phyloP scores from a whole-genome alignment of 768 basidiomycete species.

The Amanita rimosa region DNA sequence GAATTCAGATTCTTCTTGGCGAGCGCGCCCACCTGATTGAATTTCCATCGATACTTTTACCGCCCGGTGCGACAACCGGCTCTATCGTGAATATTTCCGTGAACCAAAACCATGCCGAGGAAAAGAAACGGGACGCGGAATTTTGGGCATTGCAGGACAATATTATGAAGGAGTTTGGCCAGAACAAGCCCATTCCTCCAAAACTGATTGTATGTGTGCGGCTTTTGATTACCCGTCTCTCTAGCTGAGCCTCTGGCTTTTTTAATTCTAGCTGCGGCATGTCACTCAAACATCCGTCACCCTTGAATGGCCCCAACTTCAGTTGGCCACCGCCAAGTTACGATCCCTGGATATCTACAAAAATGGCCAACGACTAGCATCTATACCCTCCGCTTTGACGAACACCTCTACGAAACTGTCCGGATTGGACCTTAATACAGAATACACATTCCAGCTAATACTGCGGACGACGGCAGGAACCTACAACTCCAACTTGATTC shows the following conservation, averaged over 20 bases:
- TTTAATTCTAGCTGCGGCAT: slow-evolving; percentile 59
- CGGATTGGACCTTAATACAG: slow-evolving; percentile 68
- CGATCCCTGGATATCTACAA: slow-evolving; percentile 89
- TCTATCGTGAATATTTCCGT: slow-evolving; percentile 98
- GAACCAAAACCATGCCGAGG: slow-evolving; percentile 76
- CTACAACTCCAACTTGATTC: slow-evolving; percentile 74
- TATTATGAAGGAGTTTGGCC: slow-evolving; percentile 70
- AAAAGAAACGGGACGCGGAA: slow-evolving; percentile 67
- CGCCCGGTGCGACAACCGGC: slow-evolving; percentile 85
- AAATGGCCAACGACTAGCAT: slow-evolving; percentile 78
- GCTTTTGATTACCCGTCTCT: not conserved
- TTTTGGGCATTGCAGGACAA: slow-evolving; percentile 81
- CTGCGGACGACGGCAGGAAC: slow-evolving; percentile 89
- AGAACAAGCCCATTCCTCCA: slow-evolving; percentile 55
- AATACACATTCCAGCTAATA: slow-evolving; percentile 91
- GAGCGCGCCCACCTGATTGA: slow-evolving; percentile 95
- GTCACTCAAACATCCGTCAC: slow-evolving; percentile 96
- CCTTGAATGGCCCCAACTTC: slow-evolving; percentile 84
- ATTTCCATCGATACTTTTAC: slow-evolving; percentile 91
- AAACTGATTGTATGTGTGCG: slow-evolving; percentile 52
- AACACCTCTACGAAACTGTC: slow-evolving; percentile 88
- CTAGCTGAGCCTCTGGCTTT: not conserved
- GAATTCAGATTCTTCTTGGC: slow-evolving; percentile 75
- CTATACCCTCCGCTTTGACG: slow-evolving; percentile 69
- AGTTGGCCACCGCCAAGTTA: slow-evolving; percentile 78